Evolutionary conservation across 768 basidiomycete species (phyloP), one percentile per base, ranked within the genome.

Genomic region (Dacryopinax spathularia): DNA sequence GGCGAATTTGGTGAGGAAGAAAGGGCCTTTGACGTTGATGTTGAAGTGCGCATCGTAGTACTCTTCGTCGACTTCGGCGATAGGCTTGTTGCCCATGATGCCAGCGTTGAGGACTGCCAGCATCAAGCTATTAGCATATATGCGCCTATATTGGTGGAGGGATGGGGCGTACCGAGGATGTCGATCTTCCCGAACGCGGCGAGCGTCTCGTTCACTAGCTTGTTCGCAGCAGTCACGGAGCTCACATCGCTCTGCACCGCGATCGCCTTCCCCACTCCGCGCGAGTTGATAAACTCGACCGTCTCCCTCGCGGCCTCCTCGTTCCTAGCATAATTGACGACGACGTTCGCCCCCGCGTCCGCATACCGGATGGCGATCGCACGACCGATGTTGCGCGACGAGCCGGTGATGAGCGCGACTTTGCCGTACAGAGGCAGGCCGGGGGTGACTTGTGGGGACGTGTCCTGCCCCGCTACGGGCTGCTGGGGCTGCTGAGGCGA

Each of bases 1-100:
- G 12, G 60, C 60, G 16, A 36, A 39, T 31, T 63, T 44, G 33
- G 43, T 44, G 25, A 56, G n/a, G 48, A 63, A 59, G 22, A 68
- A 62, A 4, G 66, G 64, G 12, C 68, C 68, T 34, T 66, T 65
- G 64, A 64, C 66, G 35, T 68, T 68, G 64, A 67, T 65, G 61
- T 66, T 63, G 64, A 65, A 62, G 33, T 64, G 64, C 1, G 64
- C 63, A 18, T 66, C 66, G 60, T 64, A 66, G 31, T 66, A 63
- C 25, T 66, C 68, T 20, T 56, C 61, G 36, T 65, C 62, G 1
- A 62, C 61, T 48, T 65, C 62, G 34, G 62, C 68, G 60, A 68
- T 65, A 35, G 64, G 56, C 41, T 64, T 66, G 29, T 60, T 67
- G 60, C 61, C 63, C 68, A 68, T 68, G 62, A 67, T 65, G 20